Evolutionary conservation across 805 yeast genomes (phyloP).

Genomic region (Crinitomyces ghanaensis): DNA sequence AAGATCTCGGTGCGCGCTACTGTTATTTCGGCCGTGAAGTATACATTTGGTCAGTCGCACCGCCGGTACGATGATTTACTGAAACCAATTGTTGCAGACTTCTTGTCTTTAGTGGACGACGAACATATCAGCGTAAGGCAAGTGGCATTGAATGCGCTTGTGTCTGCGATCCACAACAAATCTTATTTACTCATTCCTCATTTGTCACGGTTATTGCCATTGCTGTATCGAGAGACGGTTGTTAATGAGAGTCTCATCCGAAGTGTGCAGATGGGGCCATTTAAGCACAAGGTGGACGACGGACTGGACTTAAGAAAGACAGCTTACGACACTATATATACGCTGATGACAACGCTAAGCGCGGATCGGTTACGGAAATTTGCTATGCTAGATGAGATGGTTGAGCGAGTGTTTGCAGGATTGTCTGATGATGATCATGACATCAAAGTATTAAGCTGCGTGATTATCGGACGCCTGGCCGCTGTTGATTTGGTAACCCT

Average conservation of each 20-base stretch:
- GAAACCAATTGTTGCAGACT: conserved; percentile 19
- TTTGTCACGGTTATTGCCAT: conserved; percentile 37
- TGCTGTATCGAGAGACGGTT: conserved; percentile 41
- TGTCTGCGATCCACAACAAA: conserved; percentile 47
- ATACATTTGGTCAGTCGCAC: conserved; percentile 25
- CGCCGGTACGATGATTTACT: conserved; percentile 15
- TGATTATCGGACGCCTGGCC: conserved; percentile 32
- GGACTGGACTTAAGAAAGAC: conserved; percentile 65
- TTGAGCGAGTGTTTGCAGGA: conserved; percentile 38
- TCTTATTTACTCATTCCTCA: conserved; percentile 37
- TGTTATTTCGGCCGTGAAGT: conserved; percentile 29
- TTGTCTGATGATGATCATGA: conserved; percentile 56
- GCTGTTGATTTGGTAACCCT: conserved; percentile 22
- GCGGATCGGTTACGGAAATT: conserved; percentile 16
- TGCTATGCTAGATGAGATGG: conserved; percentile 26
- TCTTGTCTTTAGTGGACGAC: conserved; percentile 24
- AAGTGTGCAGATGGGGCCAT: conserved; percentile 73
- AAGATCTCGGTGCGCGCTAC: conserved; percentile 17
- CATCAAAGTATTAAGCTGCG: conserved; percentile 43
- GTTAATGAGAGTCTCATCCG: conserved; percentile 48
- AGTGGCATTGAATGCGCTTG: conserved; percentile 46
- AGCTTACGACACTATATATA: conserved; percentile 56
- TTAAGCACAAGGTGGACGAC: conserved; percentile 69
- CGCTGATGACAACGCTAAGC: conserved; percentile 31
- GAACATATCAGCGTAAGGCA: conserved; percentile 43